Base-by-base conservation (phyloP, 2,329 filamentous ascomycete species). In the Penicillium expansum region DNA sequence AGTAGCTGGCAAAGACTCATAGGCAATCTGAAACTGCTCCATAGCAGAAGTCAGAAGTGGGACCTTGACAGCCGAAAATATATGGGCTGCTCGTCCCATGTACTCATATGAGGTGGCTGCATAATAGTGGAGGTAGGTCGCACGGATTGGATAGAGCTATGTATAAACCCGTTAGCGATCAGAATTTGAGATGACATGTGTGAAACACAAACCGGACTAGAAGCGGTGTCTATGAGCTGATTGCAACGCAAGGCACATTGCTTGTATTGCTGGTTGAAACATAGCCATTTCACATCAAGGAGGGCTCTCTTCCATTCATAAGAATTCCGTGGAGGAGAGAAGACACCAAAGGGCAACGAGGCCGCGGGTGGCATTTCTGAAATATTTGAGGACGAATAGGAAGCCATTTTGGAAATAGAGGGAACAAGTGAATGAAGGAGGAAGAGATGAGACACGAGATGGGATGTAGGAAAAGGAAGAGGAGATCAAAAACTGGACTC, bases 91-190 rank as follows among this genome's bases (percentile, higher is more conserved):
- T 10, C 76, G 72, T 3, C 77, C 79, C n/a, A 81, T 70, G 4
- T 72, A 71, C 56, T 82, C 79, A 57, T 79, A 76, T 27, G 72
- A 77, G 10, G 78, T 67, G 3, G 74, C 80, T 10, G 71, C 70
- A 65, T 81, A 81, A 64, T 81, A 80, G 56, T 72, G 71, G 38
- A 81, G 70, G 61, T 76, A 80, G 5, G 70, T 69, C 24, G 67
- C 68, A 55, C 73, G 61, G 30, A 75, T 60, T 7, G 69, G 64
- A 55, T 75, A 62, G 22, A 72, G 61, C 74, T 77, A 48, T 44
- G n/a, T 29, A 7, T 45, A 32, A 38, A 41, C 3, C 20, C 32
- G 41, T 68, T n/a, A 60, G 30, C 30, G 1, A 14, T 37, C 20
- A 14, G 11, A 37, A 1, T 14, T 10, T 37, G 32, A 24, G 24